Evolutionary conservation across 352 stramenopile species (phyloP), one percentile per base, ranked within the genome.

Genomic region (Pythium aphanidermatum): DNA sequence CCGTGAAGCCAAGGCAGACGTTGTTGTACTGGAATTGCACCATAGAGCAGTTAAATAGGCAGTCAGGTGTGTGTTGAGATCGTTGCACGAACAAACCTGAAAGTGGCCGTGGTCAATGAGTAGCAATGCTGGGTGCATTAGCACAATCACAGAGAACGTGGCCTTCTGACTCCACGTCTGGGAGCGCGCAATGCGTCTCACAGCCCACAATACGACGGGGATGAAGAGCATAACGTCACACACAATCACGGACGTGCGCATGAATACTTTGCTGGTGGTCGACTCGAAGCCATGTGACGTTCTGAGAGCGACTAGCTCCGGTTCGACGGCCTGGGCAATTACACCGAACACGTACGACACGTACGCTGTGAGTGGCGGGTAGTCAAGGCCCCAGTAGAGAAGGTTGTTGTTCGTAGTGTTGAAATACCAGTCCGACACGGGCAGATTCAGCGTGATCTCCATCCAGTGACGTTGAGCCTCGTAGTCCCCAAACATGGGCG

Each of bases 381-480:
- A 99, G 77, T 99, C 96, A 31, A 99, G 66, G 17, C 96, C 96
- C 96, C 96, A 99, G 61, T 99, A 99, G 26, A 95, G 58, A 34
- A 98, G 62, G 51, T 99, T 86, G 63, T 98, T 96, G 25, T 56
- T 43, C 1, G 70, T 78, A 17, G 79, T 71, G 46, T 94, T 96
- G 57, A 86, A 89, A 60, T 98, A 99, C 96, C 96, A 99, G 38
- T 98, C 74, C 3, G 65, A 79, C 11, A 98, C 42, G 1, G 95
- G 95, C 44, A 98, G 53, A 45, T 96, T 73, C 33, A 80, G 77
- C 23, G 96, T 98, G 37, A 99, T 74, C 74, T 99, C 96, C 95
- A 99, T 99, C 96, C 96, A 99, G 69, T 99, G 96, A 27, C 96
- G 86, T 66, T 99, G 96, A 3, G 96, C 96, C 62, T 99, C 96